phyloP scores from a whole-genome alignment of 768 basidiomycete species.

The Mrakia hoshinonis region DNA sequence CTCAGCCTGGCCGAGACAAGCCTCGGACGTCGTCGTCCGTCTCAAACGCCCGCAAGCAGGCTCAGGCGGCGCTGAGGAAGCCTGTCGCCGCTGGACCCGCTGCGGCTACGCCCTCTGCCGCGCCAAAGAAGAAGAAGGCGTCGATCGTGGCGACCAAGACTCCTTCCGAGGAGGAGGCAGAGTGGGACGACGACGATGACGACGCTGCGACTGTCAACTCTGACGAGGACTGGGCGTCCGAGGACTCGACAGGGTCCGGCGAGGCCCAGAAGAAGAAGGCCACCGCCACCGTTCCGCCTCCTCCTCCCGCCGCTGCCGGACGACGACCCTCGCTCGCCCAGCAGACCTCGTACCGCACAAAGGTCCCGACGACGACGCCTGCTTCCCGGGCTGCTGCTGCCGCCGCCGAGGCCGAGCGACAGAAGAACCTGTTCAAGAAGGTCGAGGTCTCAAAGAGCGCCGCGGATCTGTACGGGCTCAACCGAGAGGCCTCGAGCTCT shows the following conservation, averaged over 20 bases:
- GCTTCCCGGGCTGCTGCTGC: neutral
- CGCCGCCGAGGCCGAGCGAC: constrained; percentile 25
- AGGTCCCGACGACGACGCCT: neutral
- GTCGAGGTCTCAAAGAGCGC: constrained; percentile 24
- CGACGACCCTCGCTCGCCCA: neutral
- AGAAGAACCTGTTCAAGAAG: constrained; percentile 27
- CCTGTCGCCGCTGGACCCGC: neutral
- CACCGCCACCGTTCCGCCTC: neutral
- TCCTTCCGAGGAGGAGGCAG: neutral
- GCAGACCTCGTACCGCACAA: neutral
- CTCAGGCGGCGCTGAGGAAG: neutral
- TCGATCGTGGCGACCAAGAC: neutral
- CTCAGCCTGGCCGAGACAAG: neutral
- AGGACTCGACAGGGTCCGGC: neutral
- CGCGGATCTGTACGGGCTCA: constrained; percentile 23
- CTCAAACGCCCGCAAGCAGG: neutral
- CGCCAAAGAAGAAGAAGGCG: neutral
- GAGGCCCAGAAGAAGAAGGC: neutral
- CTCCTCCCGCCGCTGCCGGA: neutral
- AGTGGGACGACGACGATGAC: constrained; percentile 16
- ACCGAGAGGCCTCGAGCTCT: constrained; percentile 6
- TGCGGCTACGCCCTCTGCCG: neutral
- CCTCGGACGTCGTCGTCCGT: neutral
- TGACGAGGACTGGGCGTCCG: constrained; percentile 27
- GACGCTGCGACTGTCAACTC: constrained; percentile 9